Base-by-base conservation (phyloP, 306 rosid genomes). In the Mucuna pruriens region DNA sequence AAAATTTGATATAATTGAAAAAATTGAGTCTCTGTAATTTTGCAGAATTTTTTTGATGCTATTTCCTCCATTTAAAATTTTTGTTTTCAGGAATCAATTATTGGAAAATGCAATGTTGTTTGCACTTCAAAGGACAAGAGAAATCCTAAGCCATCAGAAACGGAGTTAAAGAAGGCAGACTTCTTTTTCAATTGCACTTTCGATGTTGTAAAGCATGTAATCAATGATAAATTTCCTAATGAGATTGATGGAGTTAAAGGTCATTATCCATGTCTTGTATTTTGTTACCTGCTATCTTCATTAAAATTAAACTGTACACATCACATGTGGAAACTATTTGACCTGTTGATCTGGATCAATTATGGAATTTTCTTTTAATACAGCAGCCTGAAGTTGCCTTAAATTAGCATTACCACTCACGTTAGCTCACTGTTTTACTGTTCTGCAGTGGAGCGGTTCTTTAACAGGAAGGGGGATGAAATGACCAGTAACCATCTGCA, bases 101-200 rank as follows among this genome's bases (percentile, higher is more conserved):
- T 80, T 51, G 84, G 85, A 81, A 93, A 90, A 74, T 91, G 92
- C 90, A 87, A 19, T 48, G 88, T 93, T 44, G 73, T 91, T 46
- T 93, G 94, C 91, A 80, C 84, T 38, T 85, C 88, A 61, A 82
- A 79, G 81, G 97, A 93, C 83, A 17, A 9, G 44, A 87, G 92
- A 80, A 93, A 93, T 89, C 75, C 82, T 69, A 85, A 71, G 44
- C 81, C 92, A 38, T 83, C 92, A 46, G 70, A 83, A 72, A 71
- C 31, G 16, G 89, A 91, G 78, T 51, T 90, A 69, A 48, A 74
- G 48, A 76, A 0, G 67, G 90, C 90, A 36, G 76, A 85, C 58
- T 93, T 75, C 82, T n/a, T 86, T 80, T 93, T 86, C 85, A 80
- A 34, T 45, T 48, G 81, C 42, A 70, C 89, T 26, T 91, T 86